A percentile compares a stretch with the other conserved stretches of the same genome.
phyloP scores from a whole-genome alignment of 1,284 basidiomycete genomes.

The Laetiporus sulphureus region DNA sequence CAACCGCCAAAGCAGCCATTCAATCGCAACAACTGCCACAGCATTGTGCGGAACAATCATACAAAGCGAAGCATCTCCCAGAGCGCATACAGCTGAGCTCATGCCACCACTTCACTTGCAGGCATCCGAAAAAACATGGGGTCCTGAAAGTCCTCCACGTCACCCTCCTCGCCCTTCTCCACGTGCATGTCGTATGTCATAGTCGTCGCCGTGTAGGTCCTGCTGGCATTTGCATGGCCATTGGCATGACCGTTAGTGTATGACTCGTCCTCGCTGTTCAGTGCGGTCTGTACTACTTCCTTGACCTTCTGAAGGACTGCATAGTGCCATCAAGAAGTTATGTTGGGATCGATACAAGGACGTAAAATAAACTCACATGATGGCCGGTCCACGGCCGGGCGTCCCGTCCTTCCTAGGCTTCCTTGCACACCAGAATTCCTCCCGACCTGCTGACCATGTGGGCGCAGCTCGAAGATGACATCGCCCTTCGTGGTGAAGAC shows the following conservation, averaged over 20 bases:
- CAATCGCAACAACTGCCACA: no score
- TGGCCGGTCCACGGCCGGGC: background rate
- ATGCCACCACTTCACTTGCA: background rate
- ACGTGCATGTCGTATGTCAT: constrained; percentile 1
- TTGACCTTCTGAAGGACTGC: background rate
- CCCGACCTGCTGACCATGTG: constrained; percentile 4
- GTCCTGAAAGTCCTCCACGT: background rate
- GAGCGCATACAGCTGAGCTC: no score
- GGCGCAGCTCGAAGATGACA: constrained; percentile 25
- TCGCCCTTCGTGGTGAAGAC: constrained; percentile 26
- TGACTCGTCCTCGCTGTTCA: background rate
- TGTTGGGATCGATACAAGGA: background rate
- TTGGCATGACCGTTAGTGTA: background rate
- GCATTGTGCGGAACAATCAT: no score
- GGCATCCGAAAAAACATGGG: constrained; percentile 4
- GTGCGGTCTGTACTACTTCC: background rate
- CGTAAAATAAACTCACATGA: background rate
- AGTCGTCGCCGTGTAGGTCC: background rate
- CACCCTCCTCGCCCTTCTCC: background rate
- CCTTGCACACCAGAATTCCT: no score
- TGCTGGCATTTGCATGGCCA: background rate
- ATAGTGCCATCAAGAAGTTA: background rate
- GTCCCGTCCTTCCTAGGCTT: background rate
- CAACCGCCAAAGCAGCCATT: no score
- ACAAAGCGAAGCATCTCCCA: no score